These are phyloP conservation scores for Kazachstania bromeliacearum DNA, from an alignment of 805 yeast species.

Conservation along the genomic window DNA sequence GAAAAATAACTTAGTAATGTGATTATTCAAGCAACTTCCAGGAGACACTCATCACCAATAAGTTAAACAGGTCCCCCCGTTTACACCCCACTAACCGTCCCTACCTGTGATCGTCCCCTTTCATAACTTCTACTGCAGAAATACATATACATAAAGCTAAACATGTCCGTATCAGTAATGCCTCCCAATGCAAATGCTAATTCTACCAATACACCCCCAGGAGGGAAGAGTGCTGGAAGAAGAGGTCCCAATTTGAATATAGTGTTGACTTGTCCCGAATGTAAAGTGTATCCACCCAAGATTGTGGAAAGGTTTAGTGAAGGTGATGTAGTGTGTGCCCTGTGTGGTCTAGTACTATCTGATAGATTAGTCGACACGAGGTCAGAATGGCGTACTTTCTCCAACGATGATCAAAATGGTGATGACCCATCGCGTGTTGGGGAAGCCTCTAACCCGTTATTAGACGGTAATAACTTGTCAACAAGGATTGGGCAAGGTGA, in stretches of 20 bases:
- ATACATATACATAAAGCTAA: not conserved
- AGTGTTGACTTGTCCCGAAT: constrained; percentile 88
- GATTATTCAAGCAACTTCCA: no score
- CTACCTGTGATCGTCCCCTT: no score
- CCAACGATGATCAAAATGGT: constrained; percentile 95
- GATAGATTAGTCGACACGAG: constrained; percentile 90
- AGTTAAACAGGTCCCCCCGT: no score
- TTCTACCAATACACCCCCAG: constrained; percentile 1
- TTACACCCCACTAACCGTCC: no score
- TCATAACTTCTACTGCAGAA: not conserved
- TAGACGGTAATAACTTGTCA: constrained; percentile 85
- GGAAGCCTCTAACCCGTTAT: constrained; percentile 86
- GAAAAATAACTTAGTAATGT: no score
- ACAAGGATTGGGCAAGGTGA: constrained; percentile 85
- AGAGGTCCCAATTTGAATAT: constrained; percentile 79
- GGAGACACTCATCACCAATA: no score
- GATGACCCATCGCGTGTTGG: constrained; percentile 99
- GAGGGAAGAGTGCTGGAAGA: constrained; percentile 12
- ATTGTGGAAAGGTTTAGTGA: constrained; percentile 90
- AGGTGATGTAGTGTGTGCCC: constrained; percentile 97
- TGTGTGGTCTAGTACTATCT: constrained; percentile 89
- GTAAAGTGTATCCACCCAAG: constrained; percentile 92
- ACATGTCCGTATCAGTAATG: no score
- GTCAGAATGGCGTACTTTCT: constrained; percentile 97
- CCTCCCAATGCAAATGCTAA: constrained; percentile 3